Conservation (phyloP, 129 eudicot genomes). For the Deinandra increscens region DNA sequence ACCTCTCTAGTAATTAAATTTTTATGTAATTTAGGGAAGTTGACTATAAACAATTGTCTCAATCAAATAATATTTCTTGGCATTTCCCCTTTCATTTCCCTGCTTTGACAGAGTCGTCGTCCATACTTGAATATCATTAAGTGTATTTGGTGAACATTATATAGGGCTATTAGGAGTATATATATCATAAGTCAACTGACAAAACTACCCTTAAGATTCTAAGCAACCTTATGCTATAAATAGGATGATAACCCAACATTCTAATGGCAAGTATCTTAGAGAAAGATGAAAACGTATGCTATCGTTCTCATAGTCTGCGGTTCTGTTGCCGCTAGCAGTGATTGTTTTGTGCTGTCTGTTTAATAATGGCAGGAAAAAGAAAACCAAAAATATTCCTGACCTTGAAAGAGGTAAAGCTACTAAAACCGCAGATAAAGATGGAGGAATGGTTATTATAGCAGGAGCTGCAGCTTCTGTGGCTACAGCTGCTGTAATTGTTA, state of each 20-base stretch:
- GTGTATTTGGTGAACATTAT: too few relatives aligned
- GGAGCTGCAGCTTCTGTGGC: slow-evolving; percentile 29
- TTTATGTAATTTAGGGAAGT: neutral
- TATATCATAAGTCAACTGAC: slow-evolving; percentile 19
- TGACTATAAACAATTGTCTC: neutral
- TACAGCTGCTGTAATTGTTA: slow-evolving; percentile 14
- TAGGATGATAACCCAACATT: neutral
- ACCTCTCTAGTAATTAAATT: neutral
- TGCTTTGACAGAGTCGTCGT: slow-evolving; percentile 25
- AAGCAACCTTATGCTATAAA: slow-evolving; percentile 18
- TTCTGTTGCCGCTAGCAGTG: slow-evolving; percentile 32
- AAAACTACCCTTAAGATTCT: neutral
- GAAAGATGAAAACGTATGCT: slow-evolving; percentile 32
- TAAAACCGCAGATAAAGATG: slow-evolving; percentile 15
- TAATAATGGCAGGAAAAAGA: slow-evolving; percentile 21
- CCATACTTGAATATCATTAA: neutral
- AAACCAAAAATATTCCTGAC: slow-evolving; percentile 14
- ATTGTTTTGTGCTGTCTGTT: slow-evolving; percentile 20
- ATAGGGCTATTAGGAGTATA: too few relatives aligned
- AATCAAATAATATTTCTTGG: neutral
- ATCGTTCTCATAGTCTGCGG: slow-evolving; percentile 28
- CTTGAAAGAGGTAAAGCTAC: slow-evolving; percentile 30
- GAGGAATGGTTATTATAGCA: slow-evolving; percentile 36
- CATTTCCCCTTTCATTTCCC: slow-evolving; percentile 5
- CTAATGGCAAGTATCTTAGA: neutral